Evolutionary conservation across 768 basidiomycete genomes (phyloP).

Genomic region (Lanmaoa pseudosensibilis): DNA sequence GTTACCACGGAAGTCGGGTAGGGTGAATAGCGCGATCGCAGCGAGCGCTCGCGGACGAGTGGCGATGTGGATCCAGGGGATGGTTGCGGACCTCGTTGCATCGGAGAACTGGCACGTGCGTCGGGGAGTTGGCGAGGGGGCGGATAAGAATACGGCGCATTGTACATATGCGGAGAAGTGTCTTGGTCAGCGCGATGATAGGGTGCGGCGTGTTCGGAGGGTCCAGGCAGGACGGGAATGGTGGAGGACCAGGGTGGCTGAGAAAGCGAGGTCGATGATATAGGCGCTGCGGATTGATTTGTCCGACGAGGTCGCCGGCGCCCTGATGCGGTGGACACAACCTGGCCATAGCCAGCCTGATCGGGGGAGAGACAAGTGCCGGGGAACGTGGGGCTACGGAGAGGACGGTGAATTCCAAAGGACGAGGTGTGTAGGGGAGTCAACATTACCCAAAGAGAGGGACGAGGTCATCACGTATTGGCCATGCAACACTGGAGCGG

Average conservation of each 20-base stretch:
- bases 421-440: not conserved
- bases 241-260: slow-evolving; percentile 50
- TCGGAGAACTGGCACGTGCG: slow-evolving; percentile 30
- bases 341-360: slow-evolving; percentile 84
- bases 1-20: slow-evolving; percentile 38
- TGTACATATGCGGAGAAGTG: slow-evolving; percentile 28
- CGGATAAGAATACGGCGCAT: slow-evolving; percentile 30
- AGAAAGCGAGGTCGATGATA: slow-evolving; percentile 33
- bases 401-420: slow-evolving; percentile 17
- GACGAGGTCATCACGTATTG: slow-evolving; percentile 80
- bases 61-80: slow-evolving; percentile 29
- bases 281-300: slow-evolving; percentile 40
- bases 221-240: slow-evolving; percentile 36
- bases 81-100: slow-evolving; percentile 31
- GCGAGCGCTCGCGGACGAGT: slow-evolving; percentile 24
- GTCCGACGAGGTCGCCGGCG: slow-evolving; percentile 61
- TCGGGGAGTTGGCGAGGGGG: slow-evolving; percentile 30
- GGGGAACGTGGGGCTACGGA: slow-evolving; percentile 74
- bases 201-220: slow-evolving; percentile 21
- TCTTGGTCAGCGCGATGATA: slow-evolving; percentile 28
- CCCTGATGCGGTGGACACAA: slow-evolving; percentile 60
- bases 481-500: slow-evolving; percentile 73
- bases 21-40: slow-evolving; percentile 43
- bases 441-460: slow-evolving; percentile 79
- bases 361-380: slow-evolving; percentile 81